Base-by-base conservation (phyloP, 2,329 filamentous ascomycete species). In the Neofusicoccum parvum region DNA sequence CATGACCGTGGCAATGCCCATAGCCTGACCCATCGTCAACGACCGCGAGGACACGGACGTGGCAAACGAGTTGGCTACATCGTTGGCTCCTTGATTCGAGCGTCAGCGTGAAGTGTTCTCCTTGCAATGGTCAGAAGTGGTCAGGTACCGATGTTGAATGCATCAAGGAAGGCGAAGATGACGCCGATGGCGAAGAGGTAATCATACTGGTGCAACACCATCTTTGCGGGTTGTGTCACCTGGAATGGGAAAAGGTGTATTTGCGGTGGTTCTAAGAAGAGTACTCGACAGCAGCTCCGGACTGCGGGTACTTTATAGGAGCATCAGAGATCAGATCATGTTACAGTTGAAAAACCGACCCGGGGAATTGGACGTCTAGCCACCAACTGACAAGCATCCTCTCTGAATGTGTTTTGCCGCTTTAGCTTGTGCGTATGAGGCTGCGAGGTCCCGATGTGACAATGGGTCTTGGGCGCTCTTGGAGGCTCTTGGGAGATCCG, bases 121-220 rank as follows among this genome's bases (percentile, higher is more conserved):
- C 12, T 20, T 7, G 23, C 41, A 17, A 14, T 2, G 41, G 17
- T 14, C 20, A 34, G 6, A 1, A 20, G 5, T 14, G 15, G n/a
- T 34, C 6, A 14, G 32, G 27, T 67, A 81, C 85, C 86, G 69
- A 88, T 88, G 72, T 88, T 89, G 85, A 85, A 90, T 62, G 87
- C 87, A 74, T 89, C 87, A 46, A 90, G 83, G 72, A 87, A 86
- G 67, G 87, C 86, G 75, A 90, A 90, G 66, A 89, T 82, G 63
- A 85, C 86, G 76, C 85, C 87, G 63, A 89, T 83, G 70, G 85
- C 87, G 69, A 89, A 86, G 67, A 89, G 80, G 73, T 88, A 89
- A 75, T 87, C 83, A 68, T 83, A 89, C 71, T 89, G 81, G 66
- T 80, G 78, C 62, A 86, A 73, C 43, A 75, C 72, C 71, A 75